These are phyloP conservation scores for Lecanicillium sp. DNA, from an alignment of 2,329 filamentous ascomycete genomes.

Conservation along the genomic window DNA sequence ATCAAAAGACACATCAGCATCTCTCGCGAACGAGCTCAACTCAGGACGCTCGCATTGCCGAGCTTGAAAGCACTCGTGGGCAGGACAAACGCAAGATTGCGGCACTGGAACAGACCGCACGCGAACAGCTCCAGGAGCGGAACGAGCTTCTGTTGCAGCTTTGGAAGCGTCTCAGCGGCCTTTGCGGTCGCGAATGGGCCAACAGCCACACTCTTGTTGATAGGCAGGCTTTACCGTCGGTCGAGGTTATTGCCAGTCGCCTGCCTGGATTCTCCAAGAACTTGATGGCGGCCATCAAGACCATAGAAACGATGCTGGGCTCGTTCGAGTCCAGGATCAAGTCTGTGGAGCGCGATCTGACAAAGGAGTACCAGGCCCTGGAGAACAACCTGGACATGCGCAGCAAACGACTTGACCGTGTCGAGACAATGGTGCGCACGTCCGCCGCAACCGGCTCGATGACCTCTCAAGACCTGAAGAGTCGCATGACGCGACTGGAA, in stretches of 20 bases:
- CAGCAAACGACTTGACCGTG: conserved; percentile 75
- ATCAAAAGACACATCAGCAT: conserved; percentile 80
- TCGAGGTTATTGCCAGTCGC: conserved; percentile 80
- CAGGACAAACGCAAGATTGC: conserved; percentile 72
- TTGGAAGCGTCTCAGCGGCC: conserved; percentile 78
- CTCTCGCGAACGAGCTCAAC: conserved; percentile 79
- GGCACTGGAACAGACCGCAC: conserved; percentile 69
- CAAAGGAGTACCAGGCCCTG: conserved; percentile 80
- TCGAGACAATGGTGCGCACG: conserved; percentile 73
- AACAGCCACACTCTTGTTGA: conserved; percentile 85
- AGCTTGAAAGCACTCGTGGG: conserved; percentile 73
- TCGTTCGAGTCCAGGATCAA: conserved; percentile 76
- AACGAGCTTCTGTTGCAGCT: conserved; percentile 82
- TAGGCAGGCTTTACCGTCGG: conserved; percentile 70
- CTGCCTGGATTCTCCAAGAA: conserved; percentile 87
- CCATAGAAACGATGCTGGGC: conserved; percentile 71
- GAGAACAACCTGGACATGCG: conserved; percentile 74
- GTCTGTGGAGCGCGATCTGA: conserved; percentile 80
- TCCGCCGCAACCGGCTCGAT: conserved; percentile 44
- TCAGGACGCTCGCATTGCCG: conserved; percentile 75
- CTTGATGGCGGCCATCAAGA: conserved; percentile 77
- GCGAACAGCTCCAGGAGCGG: conserved; percentile 81
- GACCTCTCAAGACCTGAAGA: conserved; percentile 34
- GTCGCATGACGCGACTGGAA: conserved; percentile 46
- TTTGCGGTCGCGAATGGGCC: conserved; percentile 89